These are phyloP conservation scores for Puccinia triticina DNA, from an alignment of 1,284 basidiomycete genomes.

Conservation along the genomic window DNA sequence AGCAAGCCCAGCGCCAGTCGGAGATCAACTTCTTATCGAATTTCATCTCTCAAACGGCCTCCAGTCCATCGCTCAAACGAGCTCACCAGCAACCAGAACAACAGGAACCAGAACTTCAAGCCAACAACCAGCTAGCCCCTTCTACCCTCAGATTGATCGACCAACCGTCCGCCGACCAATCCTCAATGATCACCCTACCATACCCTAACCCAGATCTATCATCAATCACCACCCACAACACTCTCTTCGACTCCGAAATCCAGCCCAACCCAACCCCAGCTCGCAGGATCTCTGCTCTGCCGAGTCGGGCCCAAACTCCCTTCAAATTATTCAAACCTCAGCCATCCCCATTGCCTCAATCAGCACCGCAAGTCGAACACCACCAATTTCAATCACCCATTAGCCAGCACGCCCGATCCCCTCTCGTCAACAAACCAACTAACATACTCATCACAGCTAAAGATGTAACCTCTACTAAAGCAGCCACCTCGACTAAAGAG, in stretches of 20 bases:
- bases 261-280: not conserved
- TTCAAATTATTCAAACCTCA: slow-evolving; percentile 28
- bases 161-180: not conserved
- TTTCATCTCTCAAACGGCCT: not conserved
- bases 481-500: no score
- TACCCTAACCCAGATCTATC: slow-evolving; percentile 34
- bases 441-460: not conserved
- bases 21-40: not conserved
- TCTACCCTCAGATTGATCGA: slow-evolving; percentile 3
- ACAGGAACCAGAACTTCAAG: not conserved
- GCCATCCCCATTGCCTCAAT: not conserved
- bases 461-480: no score
- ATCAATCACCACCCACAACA: not conserved
- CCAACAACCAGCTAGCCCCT: not conserved
- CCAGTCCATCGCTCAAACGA: not conserved
- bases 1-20: not conserved
- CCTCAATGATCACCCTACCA: slow-evolving; percentile 1
- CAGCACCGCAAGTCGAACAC: not conserved
- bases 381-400: slow-evolving; percentile 3
- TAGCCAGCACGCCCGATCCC: not conserved
- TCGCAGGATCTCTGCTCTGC: slow-evolving; percentile 11
- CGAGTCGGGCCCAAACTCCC: not conserved
- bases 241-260: not conserved
- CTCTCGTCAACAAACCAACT: not conserved
- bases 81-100: not conserved